A percentile compares a stretch with the other conserved stretches of the same genome.
phyloP scores from a whole-genome alignment of 176 grass and related monocot species.

The Aegilops speltoides region DNA sequence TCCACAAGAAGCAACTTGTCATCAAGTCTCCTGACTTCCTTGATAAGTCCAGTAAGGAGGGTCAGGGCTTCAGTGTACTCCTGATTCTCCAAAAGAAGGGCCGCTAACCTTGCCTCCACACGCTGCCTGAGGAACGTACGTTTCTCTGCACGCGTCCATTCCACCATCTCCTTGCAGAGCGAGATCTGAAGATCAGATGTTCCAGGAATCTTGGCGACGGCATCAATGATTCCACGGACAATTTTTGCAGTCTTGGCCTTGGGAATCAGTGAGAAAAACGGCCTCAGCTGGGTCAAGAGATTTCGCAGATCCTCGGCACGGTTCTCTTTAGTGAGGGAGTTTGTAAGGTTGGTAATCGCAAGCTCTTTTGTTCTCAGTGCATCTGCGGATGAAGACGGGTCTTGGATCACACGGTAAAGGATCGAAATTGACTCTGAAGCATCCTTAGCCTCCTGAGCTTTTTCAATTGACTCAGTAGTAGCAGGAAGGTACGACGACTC shows the following conservation, averaged over 20 bases:
- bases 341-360: constrained; percentile 17
- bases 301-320: constrained; percentile 6
- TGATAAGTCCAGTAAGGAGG: constrained; percentile 12
- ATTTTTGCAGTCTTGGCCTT: constrained; percentile 21
- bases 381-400: constrained; percentile 4
- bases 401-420: constrained; percentile 15
- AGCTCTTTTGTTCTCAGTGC: constrained; percentile 7
- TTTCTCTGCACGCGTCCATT: constrained; percentile 4
- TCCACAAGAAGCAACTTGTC: constrained; percentile 16
- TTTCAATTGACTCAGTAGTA: constrained; percentile 16
- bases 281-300: constrained; percentile 8
- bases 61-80: constrained; percentile 15
- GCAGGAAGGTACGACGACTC: constrained; percentile 7
- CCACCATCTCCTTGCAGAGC: constrained; percentile 18
- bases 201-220: constrained; percentile 11
- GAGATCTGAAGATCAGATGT: constrained; percentile 19
- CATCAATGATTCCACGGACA: constrained; percentile 18
- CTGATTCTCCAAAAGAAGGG: background rate
- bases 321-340: constrained; percentile 12
- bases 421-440: constrained; percentile 9
- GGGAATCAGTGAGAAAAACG: constrained; percentile 12
- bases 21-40: constrained; percentile 23
- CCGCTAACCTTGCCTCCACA: constrained; percentile 7
- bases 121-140: background rate
- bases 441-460: constrained; percentile 18